Evolutionary conservation across 2,329 filamentous ascomycete genomes (phyloP).

Genomic region (Alternaria panax): DNA sequence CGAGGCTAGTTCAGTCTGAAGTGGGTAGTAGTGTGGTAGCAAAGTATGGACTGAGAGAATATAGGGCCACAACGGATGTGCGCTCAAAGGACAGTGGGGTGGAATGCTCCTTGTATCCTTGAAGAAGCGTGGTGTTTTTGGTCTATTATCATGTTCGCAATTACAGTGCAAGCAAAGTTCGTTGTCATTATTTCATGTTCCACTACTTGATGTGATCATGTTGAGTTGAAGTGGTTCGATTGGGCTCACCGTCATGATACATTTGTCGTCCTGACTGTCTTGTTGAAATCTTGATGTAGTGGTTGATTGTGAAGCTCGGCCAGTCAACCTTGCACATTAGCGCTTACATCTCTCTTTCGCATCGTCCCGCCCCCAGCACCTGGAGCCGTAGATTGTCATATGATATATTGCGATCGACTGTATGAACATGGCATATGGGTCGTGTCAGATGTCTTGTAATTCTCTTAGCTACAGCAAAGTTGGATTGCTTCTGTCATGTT

Average conservation of each 20-base stretch:
- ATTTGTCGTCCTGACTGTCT: not conserved
- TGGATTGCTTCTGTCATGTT: not conserved
- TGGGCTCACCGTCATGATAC: not conserved
- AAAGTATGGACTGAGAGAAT: not conserved
- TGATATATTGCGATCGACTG: not conserved
- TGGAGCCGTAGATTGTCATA: not conserved
- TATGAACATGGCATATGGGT: not conserved
- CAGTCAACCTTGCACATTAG: not conserved
- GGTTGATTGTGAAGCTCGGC: not conserved
- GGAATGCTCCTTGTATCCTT: not conserved
- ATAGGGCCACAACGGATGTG: not conserved
- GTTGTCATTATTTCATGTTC: not conserved
- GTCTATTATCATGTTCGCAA: not conserved
- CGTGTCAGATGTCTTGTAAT: not conserved
- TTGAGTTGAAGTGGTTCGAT: not conserved
- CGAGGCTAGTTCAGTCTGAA: not conserved
- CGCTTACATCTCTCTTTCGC: not conserved
- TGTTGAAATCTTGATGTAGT: not conserved
- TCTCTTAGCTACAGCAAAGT: not conserved
- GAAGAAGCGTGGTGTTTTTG: conserved; percentile 5
- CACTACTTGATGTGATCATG: not conserved
- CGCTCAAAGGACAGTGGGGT: not conserved
- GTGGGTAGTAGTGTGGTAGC: not conserved
- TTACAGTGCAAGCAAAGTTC: not conserved
- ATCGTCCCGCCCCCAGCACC: not conserved